Conservation (phyloP, 169 alveolate species). For the Plasmodium falciparum region DNA sequence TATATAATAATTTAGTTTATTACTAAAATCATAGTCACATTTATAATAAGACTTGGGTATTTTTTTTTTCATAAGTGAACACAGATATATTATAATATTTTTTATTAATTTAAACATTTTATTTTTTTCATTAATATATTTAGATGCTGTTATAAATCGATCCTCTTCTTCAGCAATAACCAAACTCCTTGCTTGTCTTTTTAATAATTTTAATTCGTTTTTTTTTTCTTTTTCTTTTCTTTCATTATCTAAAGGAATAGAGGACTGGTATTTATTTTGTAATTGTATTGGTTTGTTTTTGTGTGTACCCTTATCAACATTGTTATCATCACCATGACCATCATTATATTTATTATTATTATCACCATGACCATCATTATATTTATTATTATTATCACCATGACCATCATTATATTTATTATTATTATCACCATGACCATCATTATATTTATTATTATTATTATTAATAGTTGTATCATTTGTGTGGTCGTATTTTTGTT, state of each 20-base stretch:
- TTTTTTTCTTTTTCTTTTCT: conserved; percentile 44
- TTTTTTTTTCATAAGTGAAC: conserved; percentile 23
- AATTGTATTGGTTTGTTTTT: neutral
- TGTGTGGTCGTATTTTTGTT: neutral
- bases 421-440: too few species aligned
- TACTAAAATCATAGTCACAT: conserved; percentile 26
- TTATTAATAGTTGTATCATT: neutral
- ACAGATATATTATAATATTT: conserved; percentile 22
- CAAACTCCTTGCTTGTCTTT: conserved; percentile 66
- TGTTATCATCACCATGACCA: too few species aligned
- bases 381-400: too few species aligned
- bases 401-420: too few species aligned
- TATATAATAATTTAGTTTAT: conserved; percentile 7
- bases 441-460: too few species aligned
- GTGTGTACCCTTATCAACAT: too few species aligned
- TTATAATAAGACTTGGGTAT: conserved; percentile 49
- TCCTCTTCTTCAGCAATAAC: conserved; percentile 75
- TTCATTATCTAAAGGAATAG: neutral
- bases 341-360: too few species aligned
- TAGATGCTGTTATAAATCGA: conserved; percentile 66
- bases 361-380: neutral
- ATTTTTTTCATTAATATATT: conserved; percentile 47
- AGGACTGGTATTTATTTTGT: neutral
- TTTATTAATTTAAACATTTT: conserved; percentile 15
- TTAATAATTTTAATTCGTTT: conserved; percentile 26